Percentiles rank a stretch among this genome's conserved stretches.
phyloP scores from a whole-genome alignment of 345 rosid species.

The Lepidium sativum region DNA sequence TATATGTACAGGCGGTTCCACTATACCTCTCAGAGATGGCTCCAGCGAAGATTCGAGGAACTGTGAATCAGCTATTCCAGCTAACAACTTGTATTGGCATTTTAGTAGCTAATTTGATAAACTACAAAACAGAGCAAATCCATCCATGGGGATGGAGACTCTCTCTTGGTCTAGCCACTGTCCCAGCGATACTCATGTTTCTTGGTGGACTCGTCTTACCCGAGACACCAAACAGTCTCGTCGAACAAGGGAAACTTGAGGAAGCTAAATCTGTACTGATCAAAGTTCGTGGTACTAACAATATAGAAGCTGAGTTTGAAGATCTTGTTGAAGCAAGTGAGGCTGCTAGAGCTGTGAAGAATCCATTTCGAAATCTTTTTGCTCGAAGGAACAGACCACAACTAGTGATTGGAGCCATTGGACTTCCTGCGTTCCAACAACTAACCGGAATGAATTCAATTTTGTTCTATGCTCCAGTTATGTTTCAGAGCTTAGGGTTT shows the following conservation, averaged over 20 bases:
- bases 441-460: conserved; percentile 82
- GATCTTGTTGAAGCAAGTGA: conserved; percentile 76
- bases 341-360: conserved; percentile 50
- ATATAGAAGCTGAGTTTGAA: conserved; percentile 58
- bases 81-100: conserved; percentile 81
- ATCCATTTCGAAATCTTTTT: conserved; percentile 68
- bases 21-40: conserved; percentile 91
- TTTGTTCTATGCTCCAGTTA: conserved; percentile 77
- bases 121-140: conserved; percentile 55
- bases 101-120: conserved; percentile 60
- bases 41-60: conserved; percentile 75
- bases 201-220: conserved; percentile 59
- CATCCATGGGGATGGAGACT: conserved; percentile 95
- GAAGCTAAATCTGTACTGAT: conserved; percentile 51
- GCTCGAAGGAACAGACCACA: conserved; percentile 59
- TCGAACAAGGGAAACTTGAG: conserved; percentile 67
- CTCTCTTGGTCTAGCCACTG: conserved; percentile 58
- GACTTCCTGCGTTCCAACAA: conserved; percentile 76
- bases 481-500: conserved; percentile 79
- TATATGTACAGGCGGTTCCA: conserved; percentile 61
- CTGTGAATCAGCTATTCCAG: conserved; percentile 75
- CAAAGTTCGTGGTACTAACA: conserved; percentile 60
- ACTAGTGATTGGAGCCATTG: conserved; percentile 60
- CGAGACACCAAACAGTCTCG: conserved; percentile 75
- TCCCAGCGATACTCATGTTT: conserved; percentile 68